Evolutionary conservation across 345 rosid genomes (phyloP).

Genomic region (Noccaea caerulescens): DNA sequence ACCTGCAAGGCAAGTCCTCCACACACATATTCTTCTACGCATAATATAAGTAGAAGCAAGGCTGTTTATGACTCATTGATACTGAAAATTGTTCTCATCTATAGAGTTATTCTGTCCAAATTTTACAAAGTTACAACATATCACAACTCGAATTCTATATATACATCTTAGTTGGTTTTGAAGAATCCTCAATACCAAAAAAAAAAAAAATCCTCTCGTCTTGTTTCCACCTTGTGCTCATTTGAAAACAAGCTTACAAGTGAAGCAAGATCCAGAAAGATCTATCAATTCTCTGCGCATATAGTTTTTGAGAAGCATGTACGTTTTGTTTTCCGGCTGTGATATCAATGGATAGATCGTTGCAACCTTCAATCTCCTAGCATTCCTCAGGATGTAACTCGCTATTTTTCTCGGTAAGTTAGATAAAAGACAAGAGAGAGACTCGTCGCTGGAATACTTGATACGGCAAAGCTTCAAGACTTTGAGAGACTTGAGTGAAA

Average conservation of each 20-base stretch:
- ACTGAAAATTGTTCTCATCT: neutral
- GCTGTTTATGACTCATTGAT: neutral
- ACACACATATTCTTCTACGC: too few species aligned
- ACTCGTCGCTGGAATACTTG: constrained; percentile 2
- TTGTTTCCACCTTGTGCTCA: neutral
- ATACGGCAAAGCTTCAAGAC: constrained; percentile 21
- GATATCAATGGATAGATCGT: constrained; percentile 7
- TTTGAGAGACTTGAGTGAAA: neutral
- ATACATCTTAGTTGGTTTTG: neutral
- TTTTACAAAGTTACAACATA: too few species aligned
- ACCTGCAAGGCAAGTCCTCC: too few species aligned
- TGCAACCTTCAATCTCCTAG: constrained; percentile 13
- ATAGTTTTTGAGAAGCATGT: neutral
- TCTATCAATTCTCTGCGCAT: neutral
- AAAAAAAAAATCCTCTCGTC: neutral
- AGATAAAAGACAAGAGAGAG: constrained; percentile 21
- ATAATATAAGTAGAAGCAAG: too few species aligned
- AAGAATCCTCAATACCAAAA: neutral
- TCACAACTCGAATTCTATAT: too few species aligned
- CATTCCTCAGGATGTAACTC: constrained; percentile 10
- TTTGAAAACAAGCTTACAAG: constrained; percentile 20
- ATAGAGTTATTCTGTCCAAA: too few species aligned
- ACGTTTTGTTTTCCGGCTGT: neutral
- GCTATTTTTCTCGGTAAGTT: neutral
- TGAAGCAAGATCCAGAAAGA: neutral